Base-by-base conservation (phyloP, 129 eudicot species). In the Tagetes erecta region DNA sequence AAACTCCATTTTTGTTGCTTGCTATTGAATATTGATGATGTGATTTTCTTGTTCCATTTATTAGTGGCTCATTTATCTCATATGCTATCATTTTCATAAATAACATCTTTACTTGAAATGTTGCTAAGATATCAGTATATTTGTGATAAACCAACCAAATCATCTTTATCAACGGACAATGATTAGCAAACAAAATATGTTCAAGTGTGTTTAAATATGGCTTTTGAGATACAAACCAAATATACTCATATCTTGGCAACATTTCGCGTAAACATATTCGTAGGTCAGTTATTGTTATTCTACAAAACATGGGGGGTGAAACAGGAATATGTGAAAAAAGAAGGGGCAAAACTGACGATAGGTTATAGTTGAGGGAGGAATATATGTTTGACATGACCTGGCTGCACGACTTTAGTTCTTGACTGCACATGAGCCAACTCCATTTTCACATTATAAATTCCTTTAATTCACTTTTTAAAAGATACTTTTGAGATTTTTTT, bases 361-460 rank as follows among this genome's bases (percentile, higher is more conserved):
- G 47, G 41, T 11, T 58, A 44, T n/a, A 52, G 78, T n/a, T 78
- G 68, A 72, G 73, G 68, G 78, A 51, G 6, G 8, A n/a, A 65
- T 40, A 38, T 11, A 56, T 53, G 67, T 64, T 64, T 64, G 74
- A 40, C 50, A 79, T 79, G 68, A 79, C 68, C 78, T 79, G 82
- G 72, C 72, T 71, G 77, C 73, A 78, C 60, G 64, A 55, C 55
- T 34, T 30, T 65, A 41, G 73, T 44, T 72, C 11, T 50, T 35
- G 50, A 64, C n/a, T 9, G 73, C 83, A 72, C 78, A 64, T 79
- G 78, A 79, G 69, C 78, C 83, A 79, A 73, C 83, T 66, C 69
- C 53, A 55, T 79, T 72, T 73, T 65, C 68, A 65, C 78, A 79
- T 66, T 35, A 67, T 56, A 13, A 53, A 78, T 71, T 40, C 67